Conservation (phyloP, 306 rosid species). For the Acacia confusa region DNA sequence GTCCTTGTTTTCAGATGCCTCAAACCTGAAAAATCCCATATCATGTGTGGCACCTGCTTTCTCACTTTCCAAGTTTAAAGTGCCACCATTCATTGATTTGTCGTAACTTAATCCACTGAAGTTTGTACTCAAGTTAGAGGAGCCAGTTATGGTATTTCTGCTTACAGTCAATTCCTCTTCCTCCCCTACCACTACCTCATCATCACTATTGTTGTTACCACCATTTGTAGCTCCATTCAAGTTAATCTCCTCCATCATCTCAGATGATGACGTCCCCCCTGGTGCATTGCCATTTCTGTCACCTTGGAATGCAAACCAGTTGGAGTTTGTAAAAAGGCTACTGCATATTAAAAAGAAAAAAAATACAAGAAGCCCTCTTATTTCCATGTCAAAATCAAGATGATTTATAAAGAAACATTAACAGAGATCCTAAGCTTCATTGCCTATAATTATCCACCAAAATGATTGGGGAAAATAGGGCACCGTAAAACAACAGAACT, state of each 20-base stretch:
- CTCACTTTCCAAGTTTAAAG: constrained; percentile 48
- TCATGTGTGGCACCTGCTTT: constrained; percentile 55
- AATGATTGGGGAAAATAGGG: neutral
- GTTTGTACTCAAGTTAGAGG: constrained; percentile 62
- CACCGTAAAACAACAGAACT: neutral
- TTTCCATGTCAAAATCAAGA: constrained; percentile 10
- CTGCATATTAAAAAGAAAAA: constrained; percentile 39
- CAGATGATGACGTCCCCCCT: constrained; percentile 64
- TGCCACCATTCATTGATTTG: constrained; percentile 48
- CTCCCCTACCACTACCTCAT: constrained; percentile 92
- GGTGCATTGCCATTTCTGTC: constrained; percentile 65
- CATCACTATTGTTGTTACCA: constrained; percentile 81
- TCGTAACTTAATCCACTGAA: constrained; percentile 50
- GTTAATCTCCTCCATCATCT: constrained; percentile 85
- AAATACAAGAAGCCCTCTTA: neutral
- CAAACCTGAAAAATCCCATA: constrained; percentile 84
- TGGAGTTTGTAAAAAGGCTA: constrained; percentile 93
- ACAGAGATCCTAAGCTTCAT: neutral
- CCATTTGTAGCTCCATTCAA: constrained; percentile 75
- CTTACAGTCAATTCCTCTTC: constrained; percentile 69
- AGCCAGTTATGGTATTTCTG: constrained; percentile 51
- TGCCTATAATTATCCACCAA: neutral
- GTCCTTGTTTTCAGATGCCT: constrained; percentile 64
- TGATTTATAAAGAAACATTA: neutral
- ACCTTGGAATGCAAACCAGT: constrained; percentile 98